Conservation (phyloP, 805 yeast genomes). For the Barnettozyma botsteinii region DNA sequence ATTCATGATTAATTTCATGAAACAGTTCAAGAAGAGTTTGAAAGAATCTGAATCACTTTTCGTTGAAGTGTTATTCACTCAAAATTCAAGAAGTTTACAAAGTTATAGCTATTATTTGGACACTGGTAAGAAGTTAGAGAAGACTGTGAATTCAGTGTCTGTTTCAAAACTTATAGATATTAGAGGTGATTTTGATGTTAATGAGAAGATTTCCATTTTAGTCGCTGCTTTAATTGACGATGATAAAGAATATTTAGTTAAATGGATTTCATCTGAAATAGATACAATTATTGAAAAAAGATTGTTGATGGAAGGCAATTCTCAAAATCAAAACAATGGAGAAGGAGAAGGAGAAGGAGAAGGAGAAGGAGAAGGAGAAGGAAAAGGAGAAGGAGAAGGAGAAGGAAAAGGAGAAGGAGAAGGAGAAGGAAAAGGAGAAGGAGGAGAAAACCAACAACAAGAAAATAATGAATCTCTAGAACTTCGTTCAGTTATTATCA, state of each 20-base stretch:
- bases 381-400: no score
- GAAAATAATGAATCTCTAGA: not conserved
- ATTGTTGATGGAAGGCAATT: slow-evolving; percentile 5
- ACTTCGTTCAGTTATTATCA: slow-evolving; percentile 13
- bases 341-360: no score
- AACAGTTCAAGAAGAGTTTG: slow-evolving; percentile 43
- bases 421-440: no score
- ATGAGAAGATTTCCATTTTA: slow-evolving; percentile 45
- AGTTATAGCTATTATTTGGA: slow-evolving; percentile 47
- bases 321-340: not conserved
- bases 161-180: slow-evolving; percentile 4
- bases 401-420: no score
- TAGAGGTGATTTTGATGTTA: slow-evolving; percentile 28
- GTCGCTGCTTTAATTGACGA: slow-evolving; percentile 44
- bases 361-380: no score
- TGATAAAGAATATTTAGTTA: slow-evolving; percentile 37
- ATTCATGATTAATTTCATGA: slow-evolving; percentile 61
- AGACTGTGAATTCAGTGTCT: not conserved
- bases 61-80: slow-evolving; percentile 62
- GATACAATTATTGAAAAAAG: slow-evolving; percentile 22
- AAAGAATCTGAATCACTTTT: slow-evolving; percentile 47
- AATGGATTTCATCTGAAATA: slow-evolving; percentile 38
- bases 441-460: no score
- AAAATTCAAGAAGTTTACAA: slow-evolving; percentile 26
- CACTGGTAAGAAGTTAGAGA: slow-evolving; percentile 43